Evolutionary conservation across 257 asterid genomes (phyloP).

Genomic region (Catharanthus roseus): DNA sequence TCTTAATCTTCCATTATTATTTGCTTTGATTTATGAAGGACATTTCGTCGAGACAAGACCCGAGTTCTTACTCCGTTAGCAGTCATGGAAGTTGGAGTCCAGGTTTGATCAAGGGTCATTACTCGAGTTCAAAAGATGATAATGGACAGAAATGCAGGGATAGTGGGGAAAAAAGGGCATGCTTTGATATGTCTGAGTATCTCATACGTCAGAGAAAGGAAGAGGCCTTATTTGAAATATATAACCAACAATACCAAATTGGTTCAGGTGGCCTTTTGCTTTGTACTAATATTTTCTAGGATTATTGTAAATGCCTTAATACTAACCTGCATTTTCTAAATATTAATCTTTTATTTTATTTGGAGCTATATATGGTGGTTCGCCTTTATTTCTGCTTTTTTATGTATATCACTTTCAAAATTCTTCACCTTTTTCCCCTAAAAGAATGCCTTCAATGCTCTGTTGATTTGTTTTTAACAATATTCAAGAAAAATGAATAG

Average conservation of each 20-base stretch:
- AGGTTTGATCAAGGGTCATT: conserved; percentile 19
- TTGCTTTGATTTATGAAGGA: conserved; percentile 27
- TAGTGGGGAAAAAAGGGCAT: conserved; percentile 17
- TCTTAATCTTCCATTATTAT: background rate
- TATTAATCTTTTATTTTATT: too few species aligned
- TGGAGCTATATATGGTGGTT: too few species aligned
- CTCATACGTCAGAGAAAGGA: conserved; percentile 32
- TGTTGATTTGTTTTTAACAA: too few species aligned
- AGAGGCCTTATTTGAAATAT: conserved; percentile 59
- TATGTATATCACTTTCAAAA: too few species aligned
- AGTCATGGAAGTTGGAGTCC: conserved; percentile 75
- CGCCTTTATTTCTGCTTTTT: too few species aligned
- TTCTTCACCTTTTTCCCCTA: too few species aligned
- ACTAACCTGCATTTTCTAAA: too few species aligned
- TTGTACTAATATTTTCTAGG: conserved; percentile 38
- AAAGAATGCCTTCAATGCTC: too few species aligned
- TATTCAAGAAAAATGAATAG: too few species aligned
- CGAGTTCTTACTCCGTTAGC: conserved; percentile 42
- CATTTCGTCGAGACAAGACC: conserved; percentile 20
- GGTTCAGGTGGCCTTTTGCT: conserved; percentile 61
- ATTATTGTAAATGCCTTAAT: too few species aligned
- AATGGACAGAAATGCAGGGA: conserved; percentile 12
- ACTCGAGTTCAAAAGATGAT: conserved; percentile 17
- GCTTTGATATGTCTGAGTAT: conserved; percentile 63
- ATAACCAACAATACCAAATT: conserved; percentile 51